These are phyloP conservation scores for Metarhizium guizhouense DNA, from an alignment of 2,329 filamentous ascomycete species.

Conservation along the genomic window DNA sequence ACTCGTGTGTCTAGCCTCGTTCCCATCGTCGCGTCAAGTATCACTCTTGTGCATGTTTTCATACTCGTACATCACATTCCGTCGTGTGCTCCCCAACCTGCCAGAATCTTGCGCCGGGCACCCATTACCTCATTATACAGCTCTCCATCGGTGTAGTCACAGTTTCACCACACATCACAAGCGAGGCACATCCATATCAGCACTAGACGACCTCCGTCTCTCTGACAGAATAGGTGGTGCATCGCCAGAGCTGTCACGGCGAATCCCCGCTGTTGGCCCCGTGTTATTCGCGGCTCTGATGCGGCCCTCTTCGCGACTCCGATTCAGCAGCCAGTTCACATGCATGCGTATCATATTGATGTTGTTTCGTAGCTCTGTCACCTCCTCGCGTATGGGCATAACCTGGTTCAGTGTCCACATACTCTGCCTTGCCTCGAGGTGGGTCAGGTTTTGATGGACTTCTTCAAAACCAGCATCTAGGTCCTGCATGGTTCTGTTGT, in stretches of 20 bases:
- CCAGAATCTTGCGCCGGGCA: neutral
- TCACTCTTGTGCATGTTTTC: neutral
- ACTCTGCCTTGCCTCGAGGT: constrained; percentile 50
- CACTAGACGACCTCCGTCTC: constrained; percentile 27
- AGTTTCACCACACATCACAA: constrained; percentile 13
- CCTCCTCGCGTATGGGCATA: constrained; percentile 51
- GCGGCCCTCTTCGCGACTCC: constrained; percentile 38
- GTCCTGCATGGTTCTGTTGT: constrained; percentile 35
- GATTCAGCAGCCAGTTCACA: constrained; percentile 48
- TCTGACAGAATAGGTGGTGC: constrained; percentile 20
- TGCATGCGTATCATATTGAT: constrained; percentile 51
- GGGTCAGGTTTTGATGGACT: constrained; percentile 45
- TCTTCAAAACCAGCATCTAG: constrained; percentile 41
- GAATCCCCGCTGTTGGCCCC: constrained; percentile 19
- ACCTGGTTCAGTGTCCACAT: constrained; percentile 55
- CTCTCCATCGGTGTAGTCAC: neutral
- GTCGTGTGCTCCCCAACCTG: neutral
- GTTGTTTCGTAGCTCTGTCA: constrained; percentile 50
- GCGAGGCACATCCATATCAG: constrained; percentile 29
- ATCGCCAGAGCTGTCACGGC: constrained; percentile 21
- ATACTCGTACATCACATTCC: neutral
- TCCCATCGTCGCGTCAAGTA: neutral
- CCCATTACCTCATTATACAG: neutral
- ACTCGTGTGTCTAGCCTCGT: neutral
- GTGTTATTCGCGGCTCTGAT: constrained; percentile 27